Evolutionary conservation across 2,329 filamentous ascomycete species (phyloP).

Genomic region (Arthrobotrys pseudoclavata): DNA sequence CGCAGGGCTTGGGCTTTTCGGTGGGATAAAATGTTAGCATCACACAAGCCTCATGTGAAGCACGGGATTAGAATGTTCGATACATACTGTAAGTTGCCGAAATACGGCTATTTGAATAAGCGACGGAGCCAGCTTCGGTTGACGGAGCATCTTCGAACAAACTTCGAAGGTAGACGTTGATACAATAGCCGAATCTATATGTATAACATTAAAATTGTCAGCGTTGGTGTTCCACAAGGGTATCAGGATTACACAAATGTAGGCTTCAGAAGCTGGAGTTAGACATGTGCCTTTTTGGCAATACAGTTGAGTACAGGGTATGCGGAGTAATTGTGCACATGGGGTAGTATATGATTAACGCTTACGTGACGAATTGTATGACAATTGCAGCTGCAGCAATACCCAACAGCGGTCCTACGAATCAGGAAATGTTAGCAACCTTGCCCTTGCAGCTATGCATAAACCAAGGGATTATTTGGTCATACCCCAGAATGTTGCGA

Average conservation of each 20-base stretch:
- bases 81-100: conserved; percentile 58
- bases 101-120: conserved; percentile 79
- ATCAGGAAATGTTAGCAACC: conserved; percentile 22
- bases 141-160: conserved; percentile 68
- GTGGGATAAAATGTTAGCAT: conserved; percentile 67
- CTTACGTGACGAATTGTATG: conserved; percentile 86
- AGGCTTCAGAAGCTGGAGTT: not conserved
- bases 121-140: conserved; percentile 78
- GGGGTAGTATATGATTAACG: conserved; percentile 49
- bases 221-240: conserved; percentile 39
- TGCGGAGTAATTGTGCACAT: conserved; percentile 33
- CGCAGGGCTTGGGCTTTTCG: conserved; percentile 87
- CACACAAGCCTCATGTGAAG: not conserved
- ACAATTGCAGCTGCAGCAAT: conserved; percentile 82
- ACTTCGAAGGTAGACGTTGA: conserved; percentile 85
- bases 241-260: conserved; percentile 21
- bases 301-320: conserved; percentile 10
- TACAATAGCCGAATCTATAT: conserved; percentile 78
- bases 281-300: conserved; percentile 10
- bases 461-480: conserved; percentile 23
- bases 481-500: conserved; percentile 69
- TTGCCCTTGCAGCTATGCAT: conserved; percentile 24
- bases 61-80: conserved; percentile 65
- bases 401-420: conserved; percentile 75
- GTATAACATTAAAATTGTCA: conserved; percentile 36